A percentile compares a stretch with the other conserved stretches of the same genome.
phyloP scores from a whole-genome alignment of 768 basidiomycete genomes.

The Mycena venus region DNA sequence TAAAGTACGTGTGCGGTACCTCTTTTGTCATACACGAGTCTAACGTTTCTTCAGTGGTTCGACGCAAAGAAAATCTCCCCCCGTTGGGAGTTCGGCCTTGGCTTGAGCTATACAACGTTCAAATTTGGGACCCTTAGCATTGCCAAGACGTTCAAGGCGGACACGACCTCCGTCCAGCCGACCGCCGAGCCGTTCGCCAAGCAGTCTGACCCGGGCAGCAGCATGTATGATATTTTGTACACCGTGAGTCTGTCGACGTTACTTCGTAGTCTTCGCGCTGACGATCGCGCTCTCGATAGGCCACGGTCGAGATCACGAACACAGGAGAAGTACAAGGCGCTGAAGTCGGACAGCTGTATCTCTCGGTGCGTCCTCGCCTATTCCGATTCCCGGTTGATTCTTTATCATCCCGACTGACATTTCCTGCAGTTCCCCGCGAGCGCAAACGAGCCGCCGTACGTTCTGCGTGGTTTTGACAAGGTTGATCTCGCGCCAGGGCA shows the following conservation, averaged over 20 bases:
- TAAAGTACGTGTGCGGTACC: neutral
- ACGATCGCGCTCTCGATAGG: neutral
- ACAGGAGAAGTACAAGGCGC: conserved; percentile 8
- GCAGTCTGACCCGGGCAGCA: neutral
- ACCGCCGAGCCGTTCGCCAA: conserved; percentile 14
- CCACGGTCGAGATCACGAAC: conserved; percentile 11
- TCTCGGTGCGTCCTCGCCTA: neutral
- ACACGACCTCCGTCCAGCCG: conserved; percentile 17
- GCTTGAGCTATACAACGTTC: conserved; percentile 20
- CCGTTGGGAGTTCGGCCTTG: conserved; percentile 22
- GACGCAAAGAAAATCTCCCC: conserved; percentile 26
- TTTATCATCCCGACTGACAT: neutral
- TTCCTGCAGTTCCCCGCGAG: conserved; percentile 14
- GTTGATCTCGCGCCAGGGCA: conserved; percentile 17
- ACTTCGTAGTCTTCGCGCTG: too few species aligned
- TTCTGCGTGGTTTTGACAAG: conserved; percentile 26
- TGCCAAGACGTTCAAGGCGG: conserved; percentile 5
- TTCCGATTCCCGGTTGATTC: neutral
- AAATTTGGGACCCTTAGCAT: conserved; percentile 14
- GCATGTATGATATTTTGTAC: conserved; percentile 23
- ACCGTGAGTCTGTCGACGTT: neutral
- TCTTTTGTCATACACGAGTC: neutral
- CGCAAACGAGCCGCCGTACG: conserved; percentile 4
- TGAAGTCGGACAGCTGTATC: conserved; percentile 20
- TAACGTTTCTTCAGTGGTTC: conserved; percentile 1